A percentile compares a stretch with the other conserved stretches of the same genome.
phyloP scores from a whole-genome alignment of 768 basidiomycete species.

The Amanita molliuscula region DNA sequence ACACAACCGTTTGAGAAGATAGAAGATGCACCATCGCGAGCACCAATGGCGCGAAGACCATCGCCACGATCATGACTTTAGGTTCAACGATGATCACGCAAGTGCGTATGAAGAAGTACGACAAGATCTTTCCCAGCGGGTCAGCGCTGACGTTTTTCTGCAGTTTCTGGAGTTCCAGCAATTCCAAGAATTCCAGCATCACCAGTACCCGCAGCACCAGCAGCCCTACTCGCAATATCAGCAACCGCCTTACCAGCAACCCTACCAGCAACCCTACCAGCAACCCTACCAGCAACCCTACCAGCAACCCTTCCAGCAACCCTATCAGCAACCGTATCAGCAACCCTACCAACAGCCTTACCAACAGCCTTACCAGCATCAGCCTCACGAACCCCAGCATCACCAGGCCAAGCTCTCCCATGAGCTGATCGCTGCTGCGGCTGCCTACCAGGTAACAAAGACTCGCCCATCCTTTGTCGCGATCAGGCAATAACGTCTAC shows the following conservation, averaged over 20 bases:
- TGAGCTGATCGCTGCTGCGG: conserved; percentile 60
- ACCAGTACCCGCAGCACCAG: no score
- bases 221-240: conserved; percentile 6
- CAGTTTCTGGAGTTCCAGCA: conserved; percentile 19
- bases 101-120: conserved; percentile 34
- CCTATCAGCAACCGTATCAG: no score
- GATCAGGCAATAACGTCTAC: conserved; percentile 22
- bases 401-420: conserved; percentile 51
- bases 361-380: no score
- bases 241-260: no score
- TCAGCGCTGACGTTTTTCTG: not conserved
- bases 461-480: not conserved
- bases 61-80: not conserved
- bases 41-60: not conserved
- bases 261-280: no score
- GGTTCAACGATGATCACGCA: conserved; percentile 29
- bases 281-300: no score
- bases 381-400: not conserved
- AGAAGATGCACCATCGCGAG: no score
- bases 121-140: conserved; percentile 26
- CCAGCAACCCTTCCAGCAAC: no score
- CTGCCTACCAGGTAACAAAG: conserved; percentile 43
- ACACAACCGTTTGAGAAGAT: no score
- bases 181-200: no score
- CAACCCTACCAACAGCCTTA: no score